Evolutionary conservation across 2,329 filamentous ascomycete genomes (phyloP), one percentile per base, ranked within the genome.

Genomic region (Immersiporthe knoxdaviesiana): DNA sequence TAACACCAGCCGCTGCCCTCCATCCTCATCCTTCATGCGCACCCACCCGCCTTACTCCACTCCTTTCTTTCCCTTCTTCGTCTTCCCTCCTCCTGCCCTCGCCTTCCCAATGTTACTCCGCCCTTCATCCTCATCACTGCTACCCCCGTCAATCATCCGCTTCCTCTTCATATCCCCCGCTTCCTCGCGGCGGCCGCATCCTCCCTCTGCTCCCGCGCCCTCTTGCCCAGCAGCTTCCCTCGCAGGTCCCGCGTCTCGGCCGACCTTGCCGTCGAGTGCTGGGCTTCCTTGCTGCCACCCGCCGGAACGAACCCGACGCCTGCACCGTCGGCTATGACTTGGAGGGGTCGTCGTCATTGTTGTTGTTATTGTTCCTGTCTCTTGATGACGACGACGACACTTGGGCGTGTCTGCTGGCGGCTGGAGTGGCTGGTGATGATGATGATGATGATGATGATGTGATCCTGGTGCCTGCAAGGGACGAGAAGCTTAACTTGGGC

Each of bases 61-160:
- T 39, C 24, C 32, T 6, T n/a, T 32, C 27, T 44, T 44, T 5
- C 10, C 41, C n/a, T 32, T 62, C 44, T 56, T 62, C 30, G 54
- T 66, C 68, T 67, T 70, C 37, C 47, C 39, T 18, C 63, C 70
- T 18, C 60, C 56, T 6, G 58, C 70, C 60, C 60, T 63, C 24
- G 61, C 68, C 70, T 65, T 70, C 10, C 77, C 77, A 39, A 78
- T 65, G 39, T 71, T 73, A 60, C 75, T 76, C 68, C 76, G 68
- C 4, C 77, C 78, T 16, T 74, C 64, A 24, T 78, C 76, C 66
- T 79, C 77, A 24, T 79, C 77, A 66, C 76, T 84, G 21, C 72
- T 82, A 63, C 76, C 82, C 41, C 80, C 81, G 0, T 82, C 82
- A 1, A 82, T 84, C 68, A 75, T 83, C 18, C 74, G 44, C 44